Percentiles rank a stretch among this genome's conserved stretches.
These are phyloP conservation scores for Colletotrichum sp. DNA, from an alignment of 2,329 filamentous ascomycete genomes.

Conservation along the genomic window DNA sequence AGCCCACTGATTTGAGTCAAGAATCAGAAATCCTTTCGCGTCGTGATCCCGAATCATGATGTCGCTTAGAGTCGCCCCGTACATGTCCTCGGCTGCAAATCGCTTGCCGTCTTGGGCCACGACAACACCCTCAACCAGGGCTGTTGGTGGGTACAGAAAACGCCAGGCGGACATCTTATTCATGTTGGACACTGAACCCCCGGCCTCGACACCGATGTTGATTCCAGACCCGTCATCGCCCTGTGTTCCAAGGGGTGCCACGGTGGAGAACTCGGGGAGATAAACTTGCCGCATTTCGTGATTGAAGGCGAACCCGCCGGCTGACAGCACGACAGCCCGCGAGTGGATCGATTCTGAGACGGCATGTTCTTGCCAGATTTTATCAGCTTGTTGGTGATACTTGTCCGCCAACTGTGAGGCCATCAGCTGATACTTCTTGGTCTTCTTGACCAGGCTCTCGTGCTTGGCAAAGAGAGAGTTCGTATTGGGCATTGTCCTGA, in stretches of 20 bases:
- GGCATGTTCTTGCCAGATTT: background rate
- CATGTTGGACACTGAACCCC: constrained; percentile 7
- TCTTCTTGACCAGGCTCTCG: background rate
- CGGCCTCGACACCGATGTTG: constrained; percentile 1
- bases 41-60: background rate
- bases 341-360: background rate
- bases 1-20: constrained; percentile 16
- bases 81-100: background rate
- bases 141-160: constrained; percentile 9
- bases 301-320: constrained; percentile 17
- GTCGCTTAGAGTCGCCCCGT: constrained; percentile 7
- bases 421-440: background rate
- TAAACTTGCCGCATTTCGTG: background rate
- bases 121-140: constrained; percentile 12
- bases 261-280: background rate
- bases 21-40: constrained; percentile 10
- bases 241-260: background rate
- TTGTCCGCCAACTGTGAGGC: background rate
- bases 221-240: constrained; percentile 20
- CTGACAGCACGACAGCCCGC: constrained; percentile 3
- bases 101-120: constrained; percentile 2
- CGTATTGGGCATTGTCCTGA: background rate
- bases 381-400: background rate
- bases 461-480: background rate
- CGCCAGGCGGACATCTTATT: constrained; percentile 10